Evolutionary conservation across 2,329 filamentous ascomycete species (phyloP).

Genomic region (Cylindrodendrum hubeiense): DNA sequence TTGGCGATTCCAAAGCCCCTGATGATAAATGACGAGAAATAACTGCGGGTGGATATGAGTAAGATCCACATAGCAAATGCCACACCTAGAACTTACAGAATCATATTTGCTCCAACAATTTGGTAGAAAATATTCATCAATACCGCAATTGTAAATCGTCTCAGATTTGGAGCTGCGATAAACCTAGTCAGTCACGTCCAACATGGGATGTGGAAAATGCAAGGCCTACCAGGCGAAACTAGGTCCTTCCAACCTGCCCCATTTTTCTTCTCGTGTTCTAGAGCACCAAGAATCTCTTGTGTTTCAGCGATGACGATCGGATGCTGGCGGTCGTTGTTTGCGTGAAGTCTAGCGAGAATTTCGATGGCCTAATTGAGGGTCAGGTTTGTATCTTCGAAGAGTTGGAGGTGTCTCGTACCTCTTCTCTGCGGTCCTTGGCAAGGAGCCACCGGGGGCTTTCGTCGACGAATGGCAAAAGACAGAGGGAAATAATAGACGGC

Average conservation of each 20-base stretch:
- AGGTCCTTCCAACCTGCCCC: conserved; percentile 22
- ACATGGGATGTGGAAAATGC: neutral
- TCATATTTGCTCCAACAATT: conserved; percentile 24
- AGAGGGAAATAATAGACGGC: conserved; percentile 16
- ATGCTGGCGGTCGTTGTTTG: conserved; percentile 2
- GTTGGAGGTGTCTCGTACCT: neutral
- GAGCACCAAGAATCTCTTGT: conserved; percentile 12
- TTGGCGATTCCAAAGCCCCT: neutral
- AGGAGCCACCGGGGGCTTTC: conserved; percentile 24
- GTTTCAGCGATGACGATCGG: conserved; percentile 5
- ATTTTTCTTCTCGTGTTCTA: conserved; percentile 8
- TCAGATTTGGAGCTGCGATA: conserved; percentile 10
- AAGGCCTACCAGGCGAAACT: conserved; percentile 8
- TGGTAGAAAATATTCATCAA: conserved; percentile 22
- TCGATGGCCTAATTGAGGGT: conserved; percentile 5
- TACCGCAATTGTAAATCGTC: conserved; percentile 14
- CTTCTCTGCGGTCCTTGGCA: conserved; percentile 1
- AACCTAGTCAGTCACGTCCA: neutral
- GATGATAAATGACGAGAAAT: conserved; percentile 19
- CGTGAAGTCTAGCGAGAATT: conserved; percentile 14
- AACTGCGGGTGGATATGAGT: neutral
- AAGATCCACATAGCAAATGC: neutral
- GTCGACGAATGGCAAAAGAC: conserved; percentile 16
- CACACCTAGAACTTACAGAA: conserved; percentile 5
- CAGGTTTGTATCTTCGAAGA: neutral